These are phyloP conservation scores for Yamadazyma diddensiae DNA, from an alignment of 1,139 yeast species.

Conservation along the genomic window DNA sequence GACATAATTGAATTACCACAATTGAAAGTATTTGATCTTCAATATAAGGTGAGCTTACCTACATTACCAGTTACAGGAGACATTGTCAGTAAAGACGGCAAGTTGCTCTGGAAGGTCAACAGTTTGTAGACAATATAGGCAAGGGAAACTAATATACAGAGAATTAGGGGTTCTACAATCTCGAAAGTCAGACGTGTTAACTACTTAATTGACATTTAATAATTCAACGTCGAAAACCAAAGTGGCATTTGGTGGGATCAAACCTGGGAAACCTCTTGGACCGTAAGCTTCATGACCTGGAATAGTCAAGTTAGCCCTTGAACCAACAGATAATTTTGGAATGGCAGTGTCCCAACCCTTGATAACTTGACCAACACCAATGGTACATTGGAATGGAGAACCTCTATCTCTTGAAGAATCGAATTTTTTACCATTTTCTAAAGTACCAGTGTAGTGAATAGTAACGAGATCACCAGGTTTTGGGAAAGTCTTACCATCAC, in stretches of 20 bases:
- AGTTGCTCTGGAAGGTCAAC: conserved; percentile 17
- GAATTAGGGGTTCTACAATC: neutral
- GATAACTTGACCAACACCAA: conserved; percentile 96
- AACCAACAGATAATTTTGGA: conserved; percentile 88
- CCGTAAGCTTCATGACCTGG: conserved; percentile 96
- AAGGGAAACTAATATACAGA: no score
- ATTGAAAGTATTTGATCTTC: conserved; percentile 60
- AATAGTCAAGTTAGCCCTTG: conserved; percentile 86
- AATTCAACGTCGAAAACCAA: conserved; percentile 90
- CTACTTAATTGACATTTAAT: conserved; percentile 63
- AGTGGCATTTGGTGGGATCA: conserved; percentile 95
- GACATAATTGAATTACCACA: conserved; percentile 46
- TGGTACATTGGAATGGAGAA: conserved; percentile 86
- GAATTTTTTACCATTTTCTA: conserved; percentile 91
- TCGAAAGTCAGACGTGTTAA: neutral
- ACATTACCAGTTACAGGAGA: conserved; percentile 43
- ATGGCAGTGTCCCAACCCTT: conserved; percentile 95
- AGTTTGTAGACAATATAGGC: conserved; percentile 1
- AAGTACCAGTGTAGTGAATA: conserved; percentile 93
- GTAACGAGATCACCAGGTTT: conserved; percentile 81
- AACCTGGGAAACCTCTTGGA: conserved; percentile 89
- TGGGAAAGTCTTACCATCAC: conserved; percentile 88
- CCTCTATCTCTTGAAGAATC: conserved; percentile 95
- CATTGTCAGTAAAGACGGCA: conserved; percentile 19
- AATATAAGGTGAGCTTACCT: conserved; percentile 63